Percentiles rank a stretch among this genome's conserved stretches.
Evolutionary conservation across 2,329 filamentous ascomycete species (phyloP).

Genomic region (Scedosporium aurantiacum): DNA sequence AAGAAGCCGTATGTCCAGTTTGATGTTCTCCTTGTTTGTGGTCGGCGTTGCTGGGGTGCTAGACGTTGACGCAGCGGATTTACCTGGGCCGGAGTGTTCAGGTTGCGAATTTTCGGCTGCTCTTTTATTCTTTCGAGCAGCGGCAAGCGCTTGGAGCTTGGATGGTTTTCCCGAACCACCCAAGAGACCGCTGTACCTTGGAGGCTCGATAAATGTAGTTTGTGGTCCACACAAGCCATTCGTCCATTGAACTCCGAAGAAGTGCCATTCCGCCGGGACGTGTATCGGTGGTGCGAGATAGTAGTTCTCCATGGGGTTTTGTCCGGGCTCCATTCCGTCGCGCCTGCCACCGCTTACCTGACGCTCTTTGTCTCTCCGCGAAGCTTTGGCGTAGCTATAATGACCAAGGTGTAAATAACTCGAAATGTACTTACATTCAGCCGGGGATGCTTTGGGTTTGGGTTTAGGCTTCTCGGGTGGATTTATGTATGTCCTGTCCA

Average conservation of each 20-base stretch:
- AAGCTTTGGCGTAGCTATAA: neutral
- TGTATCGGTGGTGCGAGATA: conserved; percentile 2
- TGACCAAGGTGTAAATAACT: conserved; percentile 6
- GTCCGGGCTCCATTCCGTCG: conserved; percentile 2
- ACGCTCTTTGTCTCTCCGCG: conserved; percentile 21
- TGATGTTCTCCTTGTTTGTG: conserved; percentile 6
- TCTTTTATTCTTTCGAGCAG: conserved; percentile 68
- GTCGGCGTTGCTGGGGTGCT: neutral
- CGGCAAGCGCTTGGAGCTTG: conserved; percentile 83
- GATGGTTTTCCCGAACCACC: conserved; percentile 75
- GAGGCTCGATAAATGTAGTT: conserved; percentile 50
- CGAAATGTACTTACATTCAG: conserved; percentile 28
- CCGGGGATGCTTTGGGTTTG: conserved; percentile 25
- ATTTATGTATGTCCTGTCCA: conserved; percentile 53
- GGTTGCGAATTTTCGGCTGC: conserved; percentile 47
- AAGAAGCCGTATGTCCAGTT: conserved; percentile 11
- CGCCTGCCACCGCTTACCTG: conserved; percentile 8
- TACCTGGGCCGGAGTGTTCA: conserved; percentile 3
- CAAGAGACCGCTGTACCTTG: conserved; percentile 52
- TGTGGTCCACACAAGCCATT: conserved; percentile 55
- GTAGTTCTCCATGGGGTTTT: conserved; percentile 3
- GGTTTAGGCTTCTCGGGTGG: conserved; percentile 28
- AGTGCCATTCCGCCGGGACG: conserved; percentile 39
- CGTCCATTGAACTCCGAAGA: conserved; percentile 78
- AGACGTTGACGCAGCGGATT: neutral